A percentile compares a stretch with the other conserved stretches of the same genome.
phyloP scores from a whole-genome alignment of 495 filamentous ascomycete genomes.

The Bacidia rubella region DNA sequence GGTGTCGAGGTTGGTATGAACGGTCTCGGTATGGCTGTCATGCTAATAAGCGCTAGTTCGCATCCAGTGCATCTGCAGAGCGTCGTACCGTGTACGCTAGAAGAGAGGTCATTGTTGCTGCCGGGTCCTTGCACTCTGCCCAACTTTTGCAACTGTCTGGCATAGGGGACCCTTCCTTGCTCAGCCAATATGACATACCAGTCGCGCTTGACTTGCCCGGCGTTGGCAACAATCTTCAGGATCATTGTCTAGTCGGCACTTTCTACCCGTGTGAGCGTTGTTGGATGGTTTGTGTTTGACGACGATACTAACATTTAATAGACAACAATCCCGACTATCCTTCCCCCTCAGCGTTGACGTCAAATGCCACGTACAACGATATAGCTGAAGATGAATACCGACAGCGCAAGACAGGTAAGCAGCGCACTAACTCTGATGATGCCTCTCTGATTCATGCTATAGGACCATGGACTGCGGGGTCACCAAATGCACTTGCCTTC shows the following conservation, averaged over 20 bases:
- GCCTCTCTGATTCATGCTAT: neutral
- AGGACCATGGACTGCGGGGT: constrained; percentile 21
- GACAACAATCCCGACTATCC: constrained; percentile 22
- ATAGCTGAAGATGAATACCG: constrained; percentile 16
- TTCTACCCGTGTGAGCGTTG: constrained; percentile 18
- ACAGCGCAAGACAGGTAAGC: constrained; percentile 15
- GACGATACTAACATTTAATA: neutral
- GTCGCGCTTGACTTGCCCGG: constrained; percentile 36
- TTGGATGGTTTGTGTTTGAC: neutral
- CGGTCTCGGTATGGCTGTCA: neutral
- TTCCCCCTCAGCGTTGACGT: constrained; percentile 17
- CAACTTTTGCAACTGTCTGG: constrained; percentile 43
- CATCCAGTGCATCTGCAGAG: constrained; percentile 16
- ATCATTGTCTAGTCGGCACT: constrained; percentile 29
- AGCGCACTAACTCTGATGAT: neutral
- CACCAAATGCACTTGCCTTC: constrained; percentile 19
- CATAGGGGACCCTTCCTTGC: constrained; percentile 33
- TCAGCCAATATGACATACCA: constrained; percentile 29
- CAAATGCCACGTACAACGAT: constrained; percentile 19
- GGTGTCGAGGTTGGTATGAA: constrained; percentile 16
- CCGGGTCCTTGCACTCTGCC: constrained; percentile 43
- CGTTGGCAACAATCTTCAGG: constrained; percentile 47
- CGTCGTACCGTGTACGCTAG: constrained; percentile 26
- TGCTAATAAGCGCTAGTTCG: constrained; percentile 12
- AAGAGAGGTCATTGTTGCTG: constrained; percentile 46